These are phyloP conservation scores for Neonectria neomacrospora DNA, from an alignment of 2,329 filamentous ascomycete species.

Conservation along the genomic window DNA sequence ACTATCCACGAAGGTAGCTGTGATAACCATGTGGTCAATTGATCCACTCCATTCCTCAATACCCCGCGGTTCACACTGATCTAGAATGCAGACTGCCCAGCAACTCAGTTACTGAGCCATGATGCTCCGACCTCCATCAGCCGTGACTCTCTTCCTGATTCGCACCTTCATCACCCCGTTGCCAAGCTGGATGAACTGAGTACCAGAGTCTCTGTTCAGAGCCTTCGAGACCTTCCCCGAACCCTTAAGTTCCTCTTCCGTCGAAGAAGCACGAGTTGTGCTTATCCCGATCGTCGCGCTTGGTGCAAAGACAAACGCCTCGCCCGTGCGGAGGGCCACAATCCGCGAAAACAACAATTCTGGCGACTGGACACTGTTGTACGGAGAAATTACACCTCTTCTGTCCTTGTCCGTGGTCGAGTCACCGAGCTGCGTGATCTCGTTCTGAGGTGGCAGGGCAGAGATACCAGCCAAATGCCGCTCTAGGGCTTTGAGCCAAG, in stretches of 20 bases:
- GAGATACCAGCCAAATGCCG: constrained; percentile 57
- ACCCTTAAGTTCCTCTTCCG: neutral
- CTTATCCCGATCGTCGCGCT: neutral
- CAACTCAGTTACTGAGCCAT: constrained; percentile 49
- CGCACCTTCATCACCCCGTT: constrained; percentile 54
- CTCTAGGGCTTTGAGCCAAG: constrained; percentile 64
- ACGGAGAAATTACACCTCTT: neutral
- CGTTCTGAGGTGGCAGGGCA: constrained; percentile 29
- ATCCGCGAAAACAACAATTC: neutral
- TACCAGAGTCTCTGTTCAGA: neutral
- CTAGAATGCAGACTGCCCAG: neutral
- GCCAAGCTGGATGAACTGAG: constrained; percentile 43
- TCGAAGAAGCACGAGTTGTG: neutral
- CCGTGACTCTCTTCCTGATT: constrained; percentile 55
- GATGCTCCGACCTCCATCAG: constrained; percentile 58
- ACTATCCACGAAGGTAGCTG: no score
- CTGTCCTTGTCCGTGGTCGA: neutral
- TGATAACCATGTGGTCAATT: neutral
- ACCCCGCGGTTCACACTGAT: neutral
- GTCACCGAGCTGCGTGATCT: neutral
- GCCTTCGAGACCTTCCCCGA: neutral
- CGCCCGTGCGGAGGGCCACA: neutral
- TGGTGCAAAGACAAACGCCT: neutral
- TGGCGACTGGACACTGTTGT: neutral
- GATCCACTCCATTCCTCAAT: no score